Evolutionary conservation across 306 rosid species (phyloP).

Genomic region (Casuarina glauca): DNA sequence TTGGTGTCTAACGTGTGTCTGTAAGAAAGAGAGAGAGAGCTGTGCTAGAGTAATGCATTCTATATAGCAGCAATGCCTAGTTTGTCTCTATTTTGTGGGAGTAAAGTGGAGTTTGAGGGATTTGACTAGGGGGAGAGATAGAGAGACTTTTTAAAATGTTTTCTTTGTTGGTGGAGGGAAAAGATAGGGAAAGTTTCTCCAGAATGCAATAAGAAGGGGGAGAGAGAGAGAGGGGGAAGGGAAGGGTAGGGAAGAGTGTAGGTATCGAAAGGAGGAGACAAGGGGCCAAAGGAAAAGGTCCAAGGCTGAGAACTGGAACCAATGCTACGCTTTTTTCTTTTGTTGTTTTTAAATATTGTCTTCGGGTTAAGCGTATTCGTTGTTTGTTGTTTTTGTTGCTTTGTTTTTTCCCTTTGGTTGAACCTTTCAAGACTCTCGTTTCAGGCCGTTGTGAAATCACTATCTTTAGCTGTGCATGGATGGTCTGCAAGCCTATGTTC

Average conservation of each 20-base stretch:
- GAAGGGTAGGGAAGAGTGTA: constrained; percentile 13
- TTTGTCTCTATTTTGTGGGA: background rate
- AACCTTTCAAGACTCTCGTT: constrained; percentile 31
- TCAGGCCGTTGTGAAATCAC: constrained; percentile 51
- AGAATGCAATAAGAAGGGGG: background rate
- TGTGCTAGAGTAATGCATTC: constrained; percentile 4
- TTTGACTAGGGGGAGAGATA: constrained; percentile 32
- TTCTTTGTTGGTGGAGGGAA: background rate
- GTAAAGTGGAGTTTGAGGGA: constrained; percentile 27
- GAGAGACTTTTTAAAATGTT: constrained; percentile 1
- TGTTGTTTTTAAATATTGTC: constrained; percentile 47
- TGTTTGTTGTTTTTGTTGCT: constrained; percentile 58
- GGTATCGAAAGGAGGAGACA: constrained; percentile 61
- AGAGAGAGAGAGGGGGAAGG: background rate
- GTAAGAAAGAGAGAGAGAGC: background rate
- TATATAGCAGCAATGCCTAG: constrained; percentile 2
- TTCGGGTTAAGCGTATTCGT: constrained; percentile 54
- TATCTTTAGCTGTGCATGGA: constrained; percentile 31
- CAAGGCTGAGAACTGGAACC: constrained; percentile 73
- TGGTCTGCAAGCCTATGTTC: constrained; percentile 27
- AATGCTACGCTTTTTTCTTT: constrained; percentile 50
- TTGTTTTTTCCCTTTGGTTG: constrained; percentile 35
- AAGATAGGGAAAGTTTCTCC: constrained; percentile 5
- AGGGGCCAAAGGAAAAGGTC: constrained; percentile 78
- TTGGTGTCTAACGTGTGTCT: background rate